Evolutionary conservation across 148 eudicot genomes (phyloP).

Genomic region (Diospyros kaki): DNA sequence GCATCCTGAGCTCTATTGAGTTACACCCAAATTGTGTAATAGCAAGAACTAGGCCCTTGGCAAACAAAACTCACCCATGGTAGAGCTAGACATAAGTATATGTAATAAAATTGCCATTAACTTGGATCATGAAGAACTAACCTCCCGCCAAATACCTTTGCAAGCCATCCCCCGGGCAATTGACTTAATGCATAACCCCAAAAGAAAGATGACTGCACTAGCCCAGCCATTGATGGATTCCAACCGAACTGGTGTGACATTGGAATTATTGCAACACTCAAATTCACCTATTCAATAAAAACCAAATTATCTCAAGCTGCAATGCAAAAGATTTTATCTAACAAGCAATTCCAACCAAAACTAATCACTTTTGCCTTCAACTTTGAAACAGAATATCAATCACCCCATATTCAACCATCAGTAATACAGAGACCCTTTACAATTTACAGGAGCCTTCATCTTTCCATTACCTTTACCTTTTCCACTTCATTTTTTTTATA

Average conservation of each 20-base stretch:
- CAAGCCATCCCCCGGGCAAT: conserved; percentile 97
- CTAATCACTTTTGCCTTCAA: background rate
- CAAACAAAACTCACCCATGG: background rate
- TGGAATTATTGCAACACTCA: conserved; percentile 97
- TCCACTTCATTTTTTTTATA: background rate
- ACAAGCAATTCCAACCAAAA: background rate
- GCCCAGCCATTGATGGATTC: conserved; percentile 89
- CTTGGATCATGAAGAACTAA: conserved; percentile 33
- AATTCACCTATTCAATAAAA: conserved; percentile 60
- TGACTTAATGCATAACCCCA: conserved; percentile 99
- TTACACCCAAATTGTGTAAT: too few relatives aligned
- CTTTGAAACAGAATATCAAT: background rate
- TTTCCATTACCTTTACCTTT: too few relatives aligned
- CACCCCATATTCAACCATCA: background rate
- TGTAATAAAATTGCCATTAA: conserved; percentile 5
- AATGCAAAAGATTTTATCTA: background rate
- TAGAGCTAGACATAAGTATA: background rate
- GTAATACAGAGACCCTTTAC: too few relatives aligned
- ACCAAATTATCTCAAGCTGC: background rate
- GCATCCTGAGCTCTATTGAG: too few relatives aligned
- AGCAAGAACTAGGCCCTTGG: background rate
- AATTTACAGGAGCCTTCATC: too few relatives aligned
- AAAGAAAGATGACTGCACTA: conserved; percentile 97
- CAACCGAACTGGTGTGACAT: conserved; percentile 99
- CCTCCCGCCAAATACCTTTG: conserved; percentile 97